Evolutionary conservation across 192 early-diverging fungal genomes (phyloP), one percentile per base, ranked within the genome.

Genomic region (Backusella westeae): DNA sequence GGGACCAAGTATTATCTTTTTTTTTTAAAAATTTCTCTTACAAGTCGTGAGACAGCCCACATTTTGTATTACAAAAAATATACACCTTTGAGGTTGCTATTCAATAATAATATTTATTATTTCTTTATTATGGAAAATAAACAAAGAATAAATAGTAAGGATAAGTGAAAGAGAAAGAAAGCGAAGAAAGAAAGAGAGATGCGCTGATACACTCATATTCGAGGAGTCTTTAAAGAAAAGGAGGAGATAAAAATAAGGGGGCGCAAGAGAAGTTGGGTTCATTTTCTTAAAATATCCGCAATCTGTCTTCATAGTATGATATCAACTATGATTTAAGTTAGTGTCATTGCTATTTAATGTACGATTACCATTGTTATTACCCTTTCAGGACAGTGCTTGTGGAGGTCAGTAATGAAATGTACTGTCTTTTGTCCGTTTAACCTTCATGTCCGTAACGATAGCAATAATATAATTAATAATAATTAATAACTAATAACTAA

Each of bases 11-110:
- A 12, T 10, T 26, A 3, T 9, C 9, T 23, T 23, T 21, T 23
- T 56, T 56, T 56, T 21, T 29, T 29, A 23, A 23, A 39, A 39
- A 39, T 29, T 63, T 23, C 2, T 63, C 56, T 63, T 63, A 63
- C 56, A 63, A 63, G 56, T 63, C 56, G 56, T 63, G 56, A 63
- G 56, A 63, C 56, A 63, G 56, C 26, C 56, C 56, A 63, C 56
- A 63, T 63, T 63, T 26, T 63, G 21, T 63, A 29, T 63, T 63
- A 63, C n/a, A 63, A 63, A 63, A 21, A 63, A 63, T 9, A 29
- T 26, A 63, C 56, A 29, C 26, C 56, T 63, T 63, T 63, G 26
- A 63, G 8, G 21, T 14, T 59, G 10, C 7, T 26, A 26, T n/a
- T 23, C 26, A 12, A 59, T 59, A 14, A 23, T 59, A 59, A 23